Evolutionary conservation across 768 basidiomycete genomes (phyloP), one percentile per base, ranked within the genome.

Genomic region (Termitomyces sp.): DNA sequence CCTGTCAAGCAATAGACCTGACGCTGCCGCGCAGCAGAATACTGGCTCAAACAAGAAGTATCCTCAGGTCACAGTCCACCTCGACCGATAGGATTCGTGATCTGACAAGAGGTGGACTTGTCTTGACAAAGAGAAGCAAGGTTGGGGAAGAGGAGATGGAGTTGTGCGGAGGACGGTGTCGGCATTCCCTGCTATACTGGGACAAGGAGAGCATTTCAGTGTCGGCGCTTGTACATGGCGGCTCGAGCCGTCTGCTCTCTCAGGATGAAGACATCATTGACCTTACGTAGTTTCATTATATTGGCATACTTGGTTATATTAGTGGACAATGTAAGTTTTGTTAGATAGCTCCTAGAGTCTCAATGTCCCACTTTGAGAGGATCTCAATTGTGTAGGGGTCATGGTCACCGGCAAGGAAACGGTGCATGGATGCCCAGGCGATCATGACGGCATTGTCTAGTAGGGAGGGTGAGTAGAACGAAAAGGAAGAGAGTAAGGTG

Each of bases 371-470:
- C 70, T 87, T 89, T 15, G 91, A 76, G 37, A 80, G 76, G 7
- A 88, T 74, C 25, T 81, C 81, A 14, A 90, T 78, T 29, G 80
- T 76, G 64, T 88, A 92, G 8, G 81, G 76, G 66, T 89, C 89
- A 48, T 80, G 74, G 60, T 88, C 86, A 4, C 76, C 77, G 0
- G 75, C 76, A 31, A 89, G 78, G 63, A 97, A 91, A 12, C 94
- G 85, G 66, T 88, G 76, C 82, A 96, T 89, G 0, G 92, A 88
- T 4, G 95, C 91, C 91, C 90, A 96, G 2, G 84, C 96, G 65
- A 98, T 92, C 96, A 98, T 98, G 9, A 85, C 96, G 0, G 96
- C 96, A 71, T 98, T 98, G 68, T 98, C 96, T 96, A 65, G 0
- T 96, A 65, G 0, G 43, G 11, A 32, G 29, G 15, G 47, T 56